These are phyloP conservation scores for Gracilaria gracilis DNA, from an alignment of 23 red algal genomes.

Conservation along the genomic window DNA sequence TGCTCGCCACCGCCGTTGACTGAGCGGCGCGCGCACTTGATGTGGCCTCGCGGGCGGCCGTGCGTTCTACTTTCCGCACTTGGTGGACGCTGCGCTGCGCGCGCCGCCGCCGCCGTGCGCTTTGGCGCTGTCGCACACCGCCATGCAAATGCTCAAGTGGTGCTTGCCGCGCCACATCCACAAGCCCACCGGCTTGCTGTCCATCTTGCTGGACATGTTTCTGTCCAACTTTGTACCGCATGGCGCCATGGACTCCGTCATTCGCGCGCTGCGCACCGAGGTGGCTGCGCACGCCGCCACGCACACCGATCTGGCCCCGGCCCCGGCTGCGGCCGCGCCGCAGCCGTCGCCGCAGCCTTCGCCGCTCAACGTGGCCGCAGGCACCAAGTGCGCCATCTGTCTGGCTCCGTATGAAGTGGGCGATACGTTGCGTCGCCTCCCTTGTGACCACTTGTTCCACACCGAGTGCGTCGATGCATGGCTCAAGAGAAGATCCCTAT, in stretches of 20 bases:
- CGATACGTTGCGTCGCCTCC: conserved; percentile 33
- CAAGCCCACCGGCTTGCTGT: conserved; percentile 36
- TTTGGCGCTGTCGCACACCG: background rate
- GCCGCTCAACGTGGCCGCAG: no score
- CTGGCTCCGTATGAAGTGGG: conserved; percentile 26
- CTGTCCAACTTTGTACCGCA: conserved; percentile 41
- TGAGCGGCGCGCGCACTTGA: no score
- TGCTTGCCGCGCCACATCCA: conserved; percentile 50
- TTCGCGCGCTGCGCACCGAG: conserved; percentile 37
- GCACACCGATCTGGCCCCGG: background rate
- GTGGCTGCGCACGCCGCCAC: background rate
- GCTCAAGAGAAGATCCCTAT: conserved; percentile 43
- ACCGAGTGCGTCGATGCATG: conserved; percentile 63
- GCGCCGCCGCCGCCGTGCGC: background rate
- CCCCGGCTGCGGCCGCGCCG: background rate
- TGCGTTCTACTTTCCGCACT: conserved; percentile 10
- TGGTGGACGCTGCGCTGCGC: background rate
- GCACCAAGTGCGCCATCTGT: conserved; percentile 58
- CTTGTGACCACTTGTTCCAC: conserved; percentile 50
- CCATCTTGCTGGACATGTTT: conserved; percentile 54
- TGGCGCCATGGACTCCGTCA: conserved; percentile 37
- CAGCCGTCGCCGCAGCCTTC: no score
- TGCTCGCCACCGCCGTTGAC: no score
- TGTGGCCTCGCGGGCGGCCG: no score
- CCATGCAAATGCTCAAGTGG: background rate